These are phyloP conservation scores for Penicillium cataractarum DNA, from an alignment of 495 filamentous ascomycete genomes.

Conservation along the genomic window DNA sequence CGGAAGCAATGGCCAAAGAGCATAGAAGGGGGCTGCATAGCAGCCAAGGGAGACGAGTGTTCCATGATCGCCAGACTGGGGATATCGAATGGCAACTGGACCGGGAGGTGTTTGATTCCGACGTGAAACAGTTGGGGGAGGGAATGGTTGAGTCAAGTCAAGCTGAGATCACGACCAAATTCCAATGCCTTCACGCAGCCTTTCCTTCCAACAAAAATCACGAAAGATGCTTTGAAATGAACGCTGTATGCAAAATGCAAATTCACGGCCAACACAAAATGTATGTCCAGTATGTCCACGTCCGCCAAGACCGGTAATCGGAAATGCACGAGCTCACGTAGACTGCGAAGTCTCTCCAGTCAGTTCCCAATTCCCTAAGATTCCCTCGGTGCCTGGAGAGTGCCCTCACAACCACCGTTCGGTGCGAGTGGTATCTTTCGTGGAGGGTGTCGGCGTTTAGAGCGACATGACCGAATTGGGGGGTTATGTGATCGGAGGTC, in stretches of 20 bases:
- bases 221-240: neutral
- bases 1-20: slow-evolving; percentile 59
- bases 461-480: slow-evolving; percentile 27
- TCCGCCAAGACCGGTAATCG: slow-evolving; percentile 13
- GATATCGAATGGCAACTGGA: slow-evolving; percentile 14
- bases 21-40: slow-evolving; percentile 82
- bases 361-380: neutral
- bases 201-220: neutral
- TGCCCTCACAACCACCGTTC: slow-evolving; percentile 17
- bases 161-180: neutral
- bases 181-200: neutral
- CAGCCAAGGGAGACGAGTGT: slow-evolving; percentile 90
- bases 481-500: slow-evolving; percentile 13
- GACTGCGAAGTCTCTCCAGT: neutral
- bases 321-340: slow-evolving; percentile 6
- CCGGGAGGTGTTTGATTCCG: slow-evolving; percentile 2
- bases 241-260: slow-evolving; percentile 11
- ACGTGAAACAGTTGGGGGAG: slow-evolving; percentile 17
- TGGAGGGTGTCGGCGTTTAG: slow-evolving; percentile 14
- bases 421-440: slow-evolving; percentile 13
- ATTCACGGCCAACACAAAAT: neutral
- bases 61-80: slow-evolving; percentile 62
- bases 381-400: slow-evolving; percentile 15
- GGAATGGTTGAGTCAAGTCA: neutral
- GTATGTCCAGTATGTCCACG: slow-evolving; percentile 5